phyloP scores from a whole-genome alignment of 208 protist species.

The Leishmania aethiopica region DNA sequence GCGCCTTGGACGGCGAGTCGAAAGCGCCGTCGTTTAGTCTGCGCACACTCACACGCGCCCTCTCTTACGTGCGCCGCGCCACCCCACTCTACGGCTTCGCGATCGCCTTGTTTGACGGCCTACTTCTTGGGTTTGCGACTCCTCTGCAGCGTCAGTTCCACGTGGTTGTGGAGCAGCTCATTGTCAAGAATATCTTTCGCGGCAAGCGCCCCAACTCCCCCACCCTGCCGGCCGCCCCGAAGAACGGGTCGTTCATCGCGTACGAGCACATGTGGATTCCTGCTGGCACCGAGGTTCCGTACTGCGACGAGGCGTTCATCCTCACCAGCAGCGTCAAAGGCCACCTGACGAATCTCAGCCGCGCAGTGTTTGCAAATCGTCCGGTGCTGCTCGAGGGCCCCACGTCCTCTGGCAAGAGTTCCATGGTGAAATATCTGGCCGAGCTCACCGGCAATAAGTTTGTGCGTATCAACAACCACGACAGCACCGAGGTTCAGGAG shows the following conservation, averaged over 20 bases:
- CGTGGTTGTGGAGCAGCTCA: constrained; percentile 84
- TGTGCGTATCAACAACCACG: constrained; percentile 99
- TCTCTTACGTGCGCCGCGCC: constrained; percentile 93
- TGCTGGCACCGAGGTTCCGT: constrained; percentile 52
- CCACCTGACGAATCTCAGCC: constrained; percentile 95
- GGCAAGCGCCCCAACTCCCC: constrained; percentile 71
- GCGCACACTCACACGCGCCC: constrained; percentile 96
- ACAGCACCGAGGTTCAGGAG: constrained; percentile 99
- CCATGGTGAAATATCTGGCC: constrained; percentile 99
- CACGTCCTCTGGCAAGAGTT: constrained; percentile 99
- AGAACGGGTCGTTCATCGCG: constrained; percentile 64
- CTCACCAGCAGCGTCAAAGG: constrained; percentile 94
- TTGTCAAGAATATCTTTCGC: constrained; percentile 89
- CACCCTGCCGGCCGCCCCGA: constrained; percentile 40
- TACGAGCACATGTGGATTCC: constrained; percentile 97
- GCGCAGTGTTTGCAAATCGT: constrained; percentile 94
- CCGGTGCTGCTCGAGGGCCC: constrained; percentile 99
- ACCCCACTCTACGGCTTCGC: constrained; percentile 94
- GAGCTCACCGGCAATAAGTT: constrained; percentile 97
- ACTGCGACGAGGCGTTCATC: constrained; percentile 93
- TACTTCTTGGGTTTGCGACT: constrained; percentile 97
- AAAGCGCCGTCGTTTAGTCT: constrained; percentile 97
- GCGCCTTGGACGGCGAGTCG: constrained; percentile 91
- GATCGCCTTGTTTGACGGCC: constrained; percentile 95
- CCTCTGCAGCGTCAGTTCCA: constrained; percentile 93